Conservation (phyloP, 352 stramenopile genomes). For the Thraustotheca clavata region DNA sequence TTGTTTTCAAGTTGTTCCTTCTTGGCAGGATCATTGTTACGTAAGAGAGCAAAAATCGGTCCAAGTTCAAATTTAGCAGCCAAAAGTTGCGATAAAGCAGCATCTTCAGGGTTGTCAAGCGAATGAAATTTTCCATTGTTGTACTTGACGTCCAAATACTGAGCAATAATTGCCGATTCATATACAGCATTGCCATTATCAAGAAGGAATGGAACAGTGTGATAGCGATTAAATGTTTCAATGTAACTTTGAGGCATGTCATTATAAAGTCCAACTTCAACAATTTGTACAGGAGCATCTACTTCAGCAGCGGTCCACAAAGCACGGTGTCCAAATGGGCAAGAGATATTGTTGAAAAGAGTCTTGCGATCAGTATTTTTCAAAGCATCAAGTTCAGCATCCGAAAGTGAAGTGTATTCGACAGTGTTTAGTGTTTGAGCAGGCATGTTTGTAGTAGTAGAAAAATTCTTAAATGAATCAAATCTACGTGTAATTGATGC, state of each 20-base stretch:
- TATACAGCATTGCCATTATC: conserved; percentile 7
- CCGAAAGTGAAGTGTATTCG: conserved; percentile 6
- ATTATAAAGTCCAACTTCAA: conserved; percentile 2
- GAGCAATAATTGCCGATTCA: conserved; percentile 10
- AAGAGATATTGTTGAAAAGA: conserved; percentile 18
- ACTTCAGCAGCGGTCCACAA: conserved; percentile 19
- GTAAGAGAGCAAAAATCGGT: conserved; percentile 1
- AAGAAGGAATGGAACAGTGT: conserved; percentile 3
- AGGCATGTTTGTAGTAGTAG: too few species aligned
- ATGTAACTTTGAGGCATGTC: conserved; percentile 12
- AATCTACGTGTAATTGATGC: too few species aligned
- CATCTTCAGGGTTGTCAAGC: neutral
- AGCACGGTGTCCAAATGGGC: conserved; percentile 15
- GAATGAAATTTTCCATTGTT: neutral
- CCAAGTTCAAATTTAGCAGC: neutral
- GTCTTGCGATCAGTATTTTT: neutral
- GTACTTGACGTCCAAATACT: conserved; percentile 19
- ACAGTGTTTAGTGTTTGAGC: too few species aligned
- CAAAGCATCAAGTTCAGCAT: conserved; percentile 1
- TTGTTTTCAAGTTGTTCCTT: neutral
- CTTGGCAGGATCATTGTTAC: neutral
- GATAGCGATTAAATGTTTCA: conserved; percentile 16
- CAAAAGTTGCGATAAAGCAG: neutral
- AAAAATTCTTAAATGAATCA: too few species aligned
- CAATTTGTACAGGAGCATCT: conserved; percentile 1